Conservation (phyloP, 768 basidiomycete species). For the Suillus paluster region DNA sequence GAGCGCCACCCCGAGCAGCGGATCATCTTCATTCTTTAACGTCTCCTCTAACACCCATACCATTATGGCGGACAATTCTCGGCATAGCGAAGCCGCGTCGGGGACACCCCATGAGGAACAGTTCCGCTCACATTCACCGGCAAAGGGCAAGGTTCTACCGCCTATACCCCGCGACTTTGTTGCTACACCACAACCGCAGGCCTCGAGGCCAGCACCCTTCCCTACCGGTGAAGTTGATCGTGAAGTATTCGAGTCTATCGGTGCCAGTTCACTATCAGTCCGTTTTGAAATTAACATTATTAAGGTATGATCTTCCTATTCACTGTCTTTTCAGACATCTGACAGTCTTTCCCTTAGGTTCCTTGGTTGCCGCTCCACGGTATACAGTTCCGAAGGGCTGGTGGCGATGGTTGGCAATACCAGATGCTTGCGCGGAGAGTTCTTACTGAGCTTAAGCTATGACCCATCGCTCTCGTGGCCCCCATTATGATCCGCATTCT, state of each 20-base stretch:
- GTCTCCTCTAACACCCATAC: constrained; percentile 61
- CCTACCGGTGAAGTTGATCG: constrained; percentile 71
- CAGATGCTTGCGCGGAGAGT: constrained; percentile 92
- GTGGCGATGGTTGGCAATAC: constrained; percentile 96
- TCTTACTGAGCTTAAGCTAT: constrained; percentile 86
- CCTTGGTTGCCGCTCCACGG: constrained; percentile 93
- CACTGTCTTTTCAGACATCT: constrained; percentile 1
- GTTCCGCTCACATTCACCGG: constrained; percentile 52
- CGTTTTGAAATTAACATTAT: constrained; percentile 97
- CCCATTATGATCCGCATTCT: constrained; percentile 10
- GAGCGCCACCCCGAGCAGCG: constrained; percentile 71
- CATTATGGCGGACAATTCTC: constrained; percentile 39
- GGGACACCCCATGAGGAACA: constrained; percentile 33
- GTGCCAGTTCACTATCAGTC: constrained; percentile 81
- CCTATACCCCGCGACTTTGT: constrained; percentile 80
- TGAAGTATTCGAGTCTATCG: constrained; percentile 73
- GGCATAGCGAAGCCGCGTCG: constrained; percentile 26
- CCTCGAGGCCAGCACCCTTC: constrained; percentile 54
- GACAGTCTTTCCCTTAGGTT: constrained; percentile 54
- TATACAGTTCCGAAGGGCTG: constrained; percentile 89
- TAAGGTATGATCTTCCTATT: constrained; percentile 58
- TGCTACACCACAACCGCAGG: constrained; percentile 31
- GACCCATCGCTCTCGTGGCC: constrained; percentile 26
- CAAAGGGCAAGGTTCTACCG: constrained; percentile 69
- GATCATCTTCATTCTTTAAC: constrained; percentile 87